Evolutionary conservation across 2,329 filamentous ascomycete genomes (phyloP).

Genomic region (Stagonosporopsis cucurbitacearum): DNA sequence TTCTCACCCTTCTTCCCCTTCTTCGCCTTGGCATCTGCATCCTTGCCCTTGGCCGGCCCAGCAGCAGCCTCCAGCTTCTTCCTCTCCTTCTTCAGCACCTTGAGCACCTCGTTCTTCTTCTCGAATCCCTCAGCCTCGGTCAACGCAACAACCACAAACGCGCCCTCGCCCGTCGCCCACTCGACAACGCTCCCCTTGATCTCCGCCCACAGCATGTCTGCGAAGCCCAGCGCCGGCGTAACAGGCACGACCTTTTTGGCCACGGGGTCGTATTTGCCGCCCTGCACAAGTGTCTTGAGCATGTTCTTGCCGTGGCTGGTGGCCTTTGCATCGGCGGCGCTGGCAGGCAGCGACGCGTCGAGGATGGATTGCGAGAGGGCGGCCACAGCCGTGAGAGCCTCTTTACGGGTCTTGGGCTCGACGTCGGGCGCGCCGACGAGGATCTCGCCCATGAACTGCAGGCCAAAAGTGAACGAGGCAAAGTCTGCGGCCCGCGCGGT

Average conservation of each 20-base stretch:
- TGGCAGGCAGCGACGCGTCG: conserved; percentile 44
- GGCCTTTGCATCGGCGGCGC: conserved; percentile 49
- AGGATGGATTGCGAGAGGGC: conserved; percentile 47
- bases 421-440: conserved; percentile 78
- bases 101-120: conserved; percentile 69
- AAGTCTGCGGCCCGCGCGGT: conserved; percentile 71
- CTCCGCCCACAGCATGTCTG: conserved; percentile 78
- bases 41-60: conserved; percentile 34
- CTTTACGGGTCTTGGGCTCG: conserved; percentile 60
- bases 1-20: conserved; percentile 50
- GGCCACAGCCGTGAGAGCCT: conserved; percentile 72
- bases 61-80: conserved; percentile 73
- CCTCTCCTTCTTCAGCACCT: conserved; percentile 74
- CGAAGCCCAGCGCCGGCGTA: conserved; percentile 80
- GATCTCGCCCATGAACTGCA: conserved; percentile 83
- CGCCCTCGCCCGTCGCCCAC: conserved; percentile 87
- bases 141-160: conserved; percentile 84
- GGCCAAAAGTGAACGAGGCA: conserved; percentile 78
- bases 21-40: conserved; percentile 30
- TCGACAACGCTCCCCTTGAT: conserved; percentile 76
- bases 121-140: conserved; percentile 75
- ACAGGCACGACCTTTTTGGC: conserved; percentile 72
- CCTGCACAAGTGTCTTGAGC: conserved; percentile 89
- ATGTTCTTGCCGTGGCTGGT: conserved; percentile 75
- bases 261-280: conserved; percentile 81